Evolutionary conservation across 148 eudicot genomes (phyloP), one percentile per base, ranked within the genome.

Genomic region (Selenicereus undatus): DNA sequence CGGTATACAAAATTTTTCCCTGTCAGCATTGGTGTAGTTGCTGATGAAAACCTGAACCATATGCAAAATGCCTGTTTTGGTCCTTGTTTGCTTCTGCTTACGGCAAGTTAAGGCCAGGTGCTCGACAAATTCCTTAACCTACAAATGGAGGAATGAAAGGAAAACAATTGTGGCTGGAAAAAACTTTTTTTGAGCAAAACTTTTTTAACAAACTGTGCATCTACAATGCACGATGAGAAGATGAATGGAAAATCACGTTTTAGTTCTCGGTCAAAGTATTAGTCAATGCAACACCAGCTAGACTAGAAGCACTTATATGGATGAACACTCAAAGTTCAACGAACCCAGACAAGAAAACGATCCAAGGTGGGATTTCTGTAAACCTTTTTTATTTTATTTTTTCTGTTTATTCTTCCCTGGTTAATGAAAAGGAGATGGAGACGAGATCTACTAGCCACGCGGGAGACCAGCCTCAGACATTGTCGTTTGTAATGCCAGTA

Each of bases 401-500:
- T 36, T 36, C 39, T 36, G 39, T 36, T 36, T 36, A 36, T 36
- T 36, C 39, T 29, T 68, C 14, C 3, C 24, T 35, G 78, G 48
- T 22, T 21, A 50, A 21, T 58, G 43, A 74, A 27, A 64, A 73
- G 71, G 43, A 12, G 64, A 64, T 8, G 65, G 73, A 50, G 78
- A 65, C 82, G 74, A 64, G 78, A 74, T 74, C 60, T 80, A 70
- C 4, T 52, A 70, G 48, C 43, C 81, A 22, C 52, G 54, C 72
- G 45, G 76, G 82, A 74, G 82, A 80, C 82, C 78, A 80, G 48
- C 73, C 76, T 74, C 65, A 48, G 82, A 81, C 82, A 81, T 64
- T 75, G 65, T 71, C 73, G 65, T 48, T 65, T 62, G 27, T n/a
- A 62, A 21, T 62, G 22, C 11, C 7, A 62, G 9, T 62, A 21